Percentiles rank a stretch among this genome's conserved stretches.
phyloP scores from a whole-genome alignment of 75 land plant species.

The Cryptomeria japonica region DNA sequence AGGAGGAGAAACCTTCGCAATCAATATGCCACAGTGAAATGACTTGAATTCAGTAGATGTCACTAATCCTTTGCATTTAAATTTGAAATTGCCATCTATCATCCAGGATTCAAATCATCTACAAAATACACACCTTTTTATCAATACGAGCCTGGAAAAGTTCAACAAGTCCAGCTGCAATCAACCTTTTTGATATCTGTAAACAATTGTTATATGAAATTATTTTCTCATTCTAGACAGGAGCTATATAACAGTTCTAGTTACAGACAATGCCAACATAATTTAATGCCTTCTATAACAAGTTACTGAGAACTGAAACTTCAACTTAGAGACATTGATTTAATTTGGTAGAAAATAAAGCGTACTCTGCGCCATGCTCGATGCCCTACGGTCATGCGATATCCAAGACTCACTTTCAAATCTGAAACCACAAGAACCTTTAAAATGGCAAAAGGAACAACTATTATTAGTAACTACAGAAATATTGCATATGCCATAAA shows the following conservation, averaged over 20 bases:
- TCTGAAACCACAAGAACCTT: slow-evolving; percentile 94
- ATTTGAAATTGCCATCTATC: background rate
- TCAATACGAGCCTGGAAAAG: slow-evolving; percentile 59
- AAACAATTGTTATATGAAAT: background rate
- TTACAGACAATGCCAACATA: background rate
- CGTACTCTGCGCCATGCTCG: slow-evolving; percentile 90
- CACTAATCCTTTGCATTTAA: background rate
- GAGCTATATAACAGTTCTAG: background rate
- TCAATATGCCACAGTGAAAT: background rate
- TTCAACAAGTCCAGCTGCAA: slow-evolving; percentile 71
- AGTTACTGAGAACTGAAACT: background rate
- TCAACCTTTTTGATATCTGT: slow-evolving; percentile 71
- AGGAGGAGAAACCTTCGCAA: background rate
- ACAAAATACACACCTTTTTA: slow-evolving; percentile 55
- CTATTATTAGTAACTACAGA: background rate
- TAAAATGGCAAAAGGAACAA: slow-evolving; percentile 13
- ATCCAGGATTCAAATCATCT: background rate
- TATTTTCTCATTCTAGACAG: background rate
- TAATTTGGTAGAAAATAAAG: background rate
- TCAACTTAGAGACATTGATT: background rate
- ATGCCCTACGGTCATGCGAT: slow-evolving; percentile 57
- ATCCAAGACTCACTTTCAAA: slow-evolving; percentile 78
- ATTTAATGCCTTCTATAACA: background rate
- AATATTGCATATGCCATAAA: background rate
- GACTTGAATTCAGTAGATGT: background rate